Evolutionary conservation across 2,329 filamentous ascomycete genomes (phyloP).

Genomic region (Elsinoe fawcettii): DNA sequence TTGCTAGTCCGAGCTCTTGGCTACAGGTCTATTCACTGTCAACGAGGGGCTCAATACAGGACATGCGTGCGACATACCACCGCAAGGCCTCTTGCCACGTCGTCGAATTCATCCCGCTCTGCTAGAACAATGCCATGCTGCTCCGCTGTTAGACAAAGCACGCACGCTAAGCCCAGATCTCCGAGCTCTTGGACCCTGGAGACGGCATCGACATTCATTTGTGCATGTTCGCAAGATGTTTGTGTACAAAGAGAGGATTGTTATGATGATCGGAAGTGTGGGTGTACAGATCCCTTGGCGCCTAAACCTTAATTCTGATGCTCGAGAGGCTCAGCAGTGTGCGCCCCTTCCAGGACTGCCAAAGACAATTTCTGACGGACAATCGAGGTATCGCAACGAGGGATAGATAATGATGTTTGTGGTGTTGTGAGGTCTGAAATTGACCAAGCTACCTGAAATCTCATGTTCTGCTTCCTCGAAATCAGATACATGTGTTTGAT

Average conservation of each 20-base stretch:
- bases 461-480: neutral
- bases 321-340: too few species aligned
- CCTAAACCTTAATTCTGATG: neutral
- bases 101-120: constrained; percentile 52
- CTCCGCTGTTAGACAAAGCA: constrained; percentile 71
- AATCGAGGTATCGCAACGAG: too few species aligned
- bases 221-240: neutral
- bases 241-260: neutral
- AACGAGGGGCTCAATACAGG: neutral
- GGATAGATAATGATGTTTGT: too few species aligned
- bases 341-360: too few species aligned
- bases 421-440: too few species aligned
- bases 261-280: neutral
- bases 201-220: constrained; percentile 26
- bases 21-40: constrained; percentile 16
- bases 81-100: constrained; percentile 65
- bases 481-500: neutral
- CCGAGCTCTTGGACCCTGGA: constrained; percentile 68
- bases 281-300: neutral
- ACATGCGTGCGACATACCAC: constrained; percentile 44
- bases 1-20: constrained; percentile 67
- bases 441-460: too few species aligned
- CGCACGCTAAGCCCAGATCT: constrained; percentile 78
- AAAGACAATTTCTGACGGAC: too few species aligned
- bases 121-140: constrained; percentile 88